These are phyloP conservation scores for Psilocybe sp. DNA, from an alignment of 768 basidiomycete species.

Conservation along the genomic window DNA sequence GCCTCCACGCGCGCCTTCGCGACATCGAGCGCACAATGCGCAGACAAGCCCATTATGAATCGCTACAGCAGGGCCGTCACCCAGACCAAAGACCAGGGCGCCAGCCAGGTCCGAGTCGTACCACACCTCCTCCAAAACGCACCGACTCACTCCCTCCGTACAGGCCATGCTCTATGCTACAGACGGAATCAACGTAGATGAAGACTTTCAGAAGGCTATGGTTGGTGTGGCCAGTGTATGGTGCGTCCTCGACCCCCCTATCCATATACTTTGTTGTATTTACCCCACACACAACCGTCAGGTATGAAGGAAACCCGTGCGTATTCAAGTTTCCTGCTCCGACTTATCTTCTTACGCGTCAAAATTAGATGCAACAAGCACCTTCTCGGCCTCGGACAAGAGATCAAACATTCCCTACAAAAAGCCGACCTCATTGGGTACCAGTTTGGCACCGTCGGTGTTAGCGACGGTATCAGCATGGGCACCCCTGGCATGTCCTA, in stretches of 20 bases:
- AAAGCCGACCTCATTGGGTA: constrained; percentile 82
- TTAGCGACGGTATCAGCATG: constrained; percentile 99
- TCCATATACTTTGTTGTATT: constrained; percentile 3
- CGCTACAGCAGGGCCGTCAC: constrained; percentile 82
- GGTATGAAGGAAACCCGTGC: constrained; percentile 99
- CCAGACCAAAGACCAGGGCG: constrained; percentile 91
- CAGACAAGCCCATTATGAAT: constrained; percentile 49
- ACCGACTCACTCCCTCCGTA: constrained; percentile 4
- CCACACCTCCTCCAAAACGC: not conserved
- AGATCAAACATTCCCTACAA: constrained; percentile 77
- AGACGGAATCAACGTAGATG: constrained; percentile 77
- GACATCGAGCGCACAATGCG: constrained; percentile 32
- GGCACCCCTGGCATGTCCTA: constrained; percentile 92
- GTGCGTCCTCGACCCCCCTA: constrained; percentile 43
- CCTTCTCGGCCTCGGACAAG: constrained; percentile 82
- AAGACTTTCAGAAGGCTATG: constrained; percentile 94
- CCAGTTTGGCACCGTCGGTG: constrained; percentile 96
- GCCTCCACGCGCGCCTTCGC: constrained; percentile 34
- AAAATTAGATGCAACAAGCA: constrained; percentile 86
- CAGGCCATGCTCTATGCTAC: constrained; percentile 99
- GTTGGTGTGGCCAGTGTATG: constrained; percentile 96
- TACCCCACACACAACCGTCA: constrained; percentile 28
- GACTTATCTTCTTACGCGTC: constrained; percentile 8
- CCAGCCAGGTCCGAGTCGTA: constrained; percentile 66
- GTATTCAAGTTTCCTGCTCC: constrained; percentile 23